A percentile compares a stretch with the other conserved stretches of the same genome.
Evolutionary conservation across 768 basidiomycete genomes (phyloP).

Genomic region (Clathrus columnatus): DNA sequence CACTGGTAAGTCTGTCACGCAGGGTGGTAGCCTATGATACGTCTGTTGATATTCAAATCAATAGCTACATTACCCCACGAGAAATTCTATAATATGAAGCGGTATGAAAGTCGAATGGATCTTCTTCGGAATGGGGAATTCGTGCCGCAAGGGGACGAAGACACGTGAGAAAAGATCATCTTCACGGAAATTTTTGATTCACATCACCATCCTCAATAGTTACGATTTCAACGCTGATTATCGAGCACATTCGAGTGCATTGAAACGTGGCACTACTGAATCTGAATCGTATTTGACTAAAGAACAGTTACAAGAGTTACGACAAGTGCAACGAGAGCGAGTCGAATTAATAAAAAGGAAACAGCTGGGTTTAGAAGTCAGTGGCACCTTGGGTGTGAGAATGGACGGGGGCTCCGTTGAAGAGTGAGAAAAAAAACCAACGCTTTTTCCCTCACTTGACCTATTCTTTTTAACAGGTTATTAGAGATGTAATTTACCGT

Average conservation of each 20-base stretch:
- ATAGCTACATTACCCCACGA: conserved; percentile 87
- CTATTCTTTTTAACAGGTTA: neutral
- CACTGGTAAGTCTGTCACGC: conserved; percentile 41
- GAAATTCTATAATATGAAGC: conserved; percentile 89
- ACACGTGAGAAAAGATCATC: conserved; percentile 1
- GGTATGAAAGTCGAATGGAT: conserved; percentile 77
- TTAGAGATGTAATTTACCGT: too few relatives aligned
- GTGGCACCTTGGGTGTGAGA: conserved; percentile 74
- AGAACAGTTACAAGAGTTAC: conserved; percentile 73
- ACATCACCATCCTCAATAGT: conserved; percentile 4
- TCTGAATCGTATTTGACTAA: conserved; percentile 67
- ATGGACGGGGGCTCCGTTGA: conserved; percentile 72
- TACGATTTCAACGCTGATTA: conserved; percentile 86
- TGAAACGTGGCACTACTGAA: conserved; percentile 60
- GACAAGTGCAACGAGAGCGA: conserved; percentile 79
- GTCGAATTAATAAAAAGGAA: conserved; percentile 83
- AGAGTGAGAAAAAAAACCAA: conserved; percentile 18
- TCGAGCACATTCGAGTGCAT: conserved; percentile 59
- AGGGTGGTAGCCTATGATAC: neutral
- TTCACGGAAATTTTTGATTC: neutral
- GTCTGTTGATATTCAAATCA: neutral
- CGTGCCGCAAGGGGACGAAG: conserved; percentile 58
- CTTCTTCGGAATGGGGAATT: conserved; percentile 79
- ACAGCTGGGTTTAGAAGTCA: conserved; percentile 79
- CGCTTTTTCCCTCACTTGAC: neutral